A percentile compares a stretch with the other conserved stretches of the same genome.
These are phyloP conservation scores for Eucalyptus leucophloia DNA, from an alignment of 345 rosid genomes.

Conservation along the genomic window DNA sequence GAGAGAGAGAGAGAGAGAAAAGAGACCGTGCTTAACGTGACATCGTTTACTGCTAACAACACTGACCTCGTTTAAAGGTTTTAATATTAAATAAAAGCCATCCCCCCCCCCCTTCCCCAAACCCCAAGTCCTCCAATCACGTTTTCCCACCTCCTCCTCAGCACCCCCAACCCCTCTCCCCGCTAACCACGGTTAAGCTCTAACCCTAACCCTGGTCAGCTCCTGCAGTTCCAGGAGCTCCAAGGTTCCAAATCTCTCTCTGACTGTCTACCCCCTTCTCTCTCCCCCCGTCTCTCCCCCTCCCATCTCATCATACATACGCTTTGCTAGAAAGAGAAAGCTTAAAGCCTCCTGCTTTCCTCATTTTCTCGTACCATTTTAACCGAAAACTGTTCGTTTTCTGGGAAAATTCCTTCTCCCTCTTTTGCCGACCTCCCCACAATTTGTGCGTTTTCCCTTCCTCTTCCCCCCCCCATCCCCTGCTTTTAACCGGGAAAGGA, in stretches of 20 bases:
- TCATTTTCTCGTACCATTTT: not conserved
- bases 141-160: not conserved
- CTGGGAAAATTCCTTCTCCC: not conserved
- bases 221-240: not conserved
- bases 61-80: not conserved
- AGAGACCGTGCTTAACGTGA: not conserved
- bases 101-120: not conserved
- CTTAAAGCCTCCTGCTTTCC: not conserved
- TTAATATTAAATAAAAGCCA: not conserved
- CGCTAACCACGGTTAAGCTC: slow-evolving; percentile 22
- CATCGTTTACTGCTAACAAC: not conserved
- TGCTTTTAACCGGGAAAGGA: not conserved
- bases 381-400: not conserved
- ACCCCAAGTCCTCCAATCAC: not conserved
- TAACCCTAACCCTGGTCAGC: slow-evolving; percentile 23
- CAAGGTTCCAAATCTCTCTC: not conserved
- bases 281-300: fast-evolving
- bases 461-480: not conserved
- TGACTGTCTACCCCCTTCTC: not conserved
- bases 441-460: not conserved
- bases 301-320: not conserved
- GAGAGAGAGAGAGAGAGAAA: not conserved
- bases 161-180: not conserved
- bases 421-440: not conserved
- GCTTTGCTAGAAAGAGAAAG: not conserved